Conservation (phyloP, 768 basidiomycete species). For the Suillus subaureus region DNA sequence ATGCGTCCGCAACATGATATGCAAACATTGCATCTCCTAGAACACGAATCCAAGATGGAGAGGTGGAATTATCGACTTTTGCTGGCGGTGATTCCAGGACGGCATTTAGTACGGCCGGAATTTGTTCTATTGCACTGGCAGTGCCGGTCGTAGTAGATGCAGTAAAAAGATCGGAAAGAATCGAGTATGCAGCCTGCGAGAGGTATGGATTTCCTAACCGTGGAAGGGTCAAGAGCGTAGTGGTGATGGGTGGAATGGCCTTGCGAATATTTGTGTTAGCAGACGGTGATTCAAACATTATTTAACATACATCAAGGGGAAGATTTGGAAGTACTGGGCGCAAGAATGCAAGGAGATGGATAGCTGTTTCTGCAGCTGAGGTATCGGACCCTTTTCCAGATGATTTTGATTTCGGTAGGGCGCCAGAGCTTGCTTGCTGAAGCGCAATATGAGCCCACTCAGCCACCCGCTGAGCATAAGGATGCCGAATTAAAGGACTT, state of each 20-base stretch:
- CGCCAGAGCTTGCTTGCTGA: slow-evolving; percentile 62
- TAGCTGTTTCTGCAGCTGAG: slow-evolving; percentile 70
- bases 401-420: slow-evolving; percentile 60
- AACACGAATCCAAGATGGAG: slow-evolving; percentile 79
- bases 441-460: slow-evolving; percentile 77
- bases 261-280: slow-evolving; percentile 35
- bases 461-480: slow-evolving; percentile 80
- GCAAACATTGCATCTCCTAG: slow-evolving; percentile 75
- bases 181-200: slow-evolving; percentile 83
- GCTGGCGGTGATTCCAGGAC: slow-evolving; percentile 70
- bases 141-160: slow-evolving; percentile 52
- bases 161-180: slow-evolving; percentile 80
- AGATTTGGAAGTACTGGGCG: slow-evolving; percentile 61
- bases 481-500: slow-evolving; percentile 76
- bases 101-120: slow-evolving; percentile 63
- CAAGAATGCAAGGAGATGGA: slow-evolving; percentile 75
- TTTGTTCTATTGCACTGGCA: slow-evolving; percentile 51
- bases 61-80: slow-evolving; percentile 65
- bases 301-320: slow-evolving; percentile 65
- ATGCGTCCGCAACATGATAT: slow-evolving; percentile 53
- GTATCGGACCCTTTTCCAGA: slow-evolving; percentile 52
- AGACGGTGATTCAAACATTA: slow-evolving; percentile 7
- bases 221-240: slow-evolving; percentile 77
- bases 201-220: slow-evolving; percentile 88
- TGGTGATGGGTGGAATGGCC: slow-evolving; percentile 72